Evolutionary conservation across 305 asterid genomes (phyloP).

Genomic region (Fraxinus velutina): DNA sequence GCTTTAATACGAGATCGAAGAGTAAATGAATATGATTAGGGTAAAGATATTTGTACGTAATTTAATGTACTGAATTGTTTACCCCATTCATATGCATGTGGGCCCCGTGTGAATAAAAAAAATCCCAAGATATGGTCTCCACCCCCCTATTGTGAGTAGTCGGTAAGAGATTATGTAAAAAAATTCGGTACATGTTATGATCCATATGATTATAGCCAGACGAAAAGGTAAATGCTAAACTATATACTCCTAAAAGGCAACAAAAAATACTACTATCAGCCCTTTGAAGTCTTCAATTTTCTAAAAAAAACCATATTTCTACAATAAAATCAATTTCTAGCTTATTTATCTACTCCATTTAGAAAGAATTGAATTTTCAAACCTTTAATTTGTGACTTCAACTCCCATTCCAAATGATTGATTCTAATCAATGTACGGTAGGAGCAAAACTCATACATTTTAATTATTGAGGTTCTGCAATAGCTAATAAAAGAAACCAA

Average conservation of each 20-base stretch:
- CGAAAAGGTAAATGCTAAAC: not conserved
- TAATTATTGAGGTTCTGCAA: not conserved
- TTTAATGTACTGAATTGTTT: too few relatives aligned
- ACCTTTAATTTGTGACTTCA: not conserved
- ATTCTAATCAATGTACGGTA: not conserved
- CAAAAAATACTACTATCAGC: not conserved
- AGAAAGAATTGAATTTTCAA: not conserved
- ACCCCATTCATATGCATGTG: too few relatives aligned
- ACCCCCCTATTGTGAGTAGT: too few relatives aligned
- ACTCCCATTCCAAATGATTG: not conserved
- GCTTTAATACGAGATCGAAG: not conserved
- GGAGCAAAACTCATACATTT: not conserved
- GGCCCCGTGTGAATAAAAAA: too few relatives aligned
- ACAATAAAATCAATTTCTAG: not conserved
- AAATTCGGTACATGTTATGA: too few relatives aligned
- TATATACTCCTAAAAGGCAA: not conserved
- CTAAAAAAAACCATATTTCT: too few relatives aligned
- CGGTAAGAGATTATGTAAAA: too few relatives aligned
- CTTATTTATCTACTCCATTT: not conserved
- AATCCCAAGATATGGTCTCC: too few relatives aligned
- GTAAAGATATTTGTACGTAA: too few relatives aligned
- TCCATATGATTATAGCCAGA: not conserved
- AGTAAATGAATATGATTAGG: not conserved
- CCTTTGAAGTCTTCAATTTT: not conserved
- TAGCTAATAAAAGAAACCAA: not conserved